Evolutionary conservation across 192 early-diverging fungal species (phyloP), one percentile per base, ranked within the genome.

Genomic region (Gryganskiella cystojenkinii): DNA sequence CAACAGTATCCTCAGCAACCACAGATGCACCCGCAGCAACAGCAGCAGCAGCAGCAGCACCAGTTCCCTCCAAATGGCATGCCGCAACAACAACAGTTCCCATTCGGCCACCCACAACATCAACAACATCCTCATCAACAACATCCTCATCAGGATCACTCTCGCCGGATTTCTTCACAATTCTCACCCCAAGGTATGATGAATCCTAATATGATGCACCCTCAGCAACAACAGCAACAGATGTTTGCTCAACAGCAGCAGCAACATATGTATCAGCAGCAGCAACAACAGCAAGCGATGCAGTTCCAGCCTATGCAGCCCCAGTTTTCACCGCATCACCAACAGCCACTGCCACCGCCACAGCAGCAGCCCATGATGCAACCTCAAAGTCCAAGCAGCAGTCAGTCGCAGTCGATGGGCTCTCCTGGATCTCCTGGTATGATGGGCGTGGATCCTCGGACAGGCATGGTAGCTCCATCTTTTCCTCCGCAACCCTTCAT

Each of bases 321-420:
- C 27, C 51, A 35, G 15, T 37, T 44, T 9, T 40, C 27, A 10
- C 56, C 65, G 10, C 66, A 68, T 14, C 53, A 58, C 40, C 74
- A 58, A 24, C 60, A 53, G 27, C 74, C 33, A 30, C 73, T 49
- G 14, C 58, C 51, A 20, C 56, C 57, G 19, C 46, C 24, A 30
- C 73, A 56, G 14, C 58, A 60, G 17, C 56, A 56, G 19, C 46
- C 24, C 17, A 33, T 61, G 0, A 40, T 44, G 4, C 66, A n/a
- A n/a, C n/a, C 74, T 24, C 74, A 78, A 22, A 78, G 74, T 37
- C 74, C 74, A 9, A 64, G 40, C 19, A 62, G 56, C n/a, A 62
- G 61, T 19, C 74, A 68, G 33, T 31, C 74, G 3, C 74, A 68
- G 33, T 31, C 74, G 3, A 57, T 68, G 40, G 67, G 35, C n/a